Evolutionary conservation across 75 land plant genomes (phyloP).

Genomic region (Pseudotsuga menziesii): DNA sequence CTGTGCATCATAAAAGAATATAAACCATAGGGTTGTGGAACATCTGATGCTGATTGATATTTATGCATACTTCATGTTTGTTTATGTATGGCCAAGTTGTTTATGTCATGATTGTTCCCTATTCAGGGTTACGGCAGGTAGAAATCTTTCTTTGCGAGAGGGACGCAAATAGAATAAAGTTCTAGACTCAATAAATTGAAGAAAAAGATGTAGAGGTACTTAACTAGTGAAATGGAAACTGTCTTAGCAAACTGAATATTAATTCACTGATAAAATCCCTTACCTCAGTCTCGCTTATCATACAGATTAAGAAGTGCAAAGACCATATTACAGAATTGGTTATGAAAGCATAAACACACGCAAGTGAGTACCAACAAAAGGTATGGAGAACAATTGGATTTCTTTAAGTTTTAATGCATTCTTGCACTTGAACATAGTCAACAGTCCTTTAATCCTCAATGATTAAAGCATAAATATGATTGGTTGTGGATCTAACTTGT

Average conservation of each 20-base stretch:
- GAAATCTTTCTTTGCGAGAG: constrained; percentile 33
- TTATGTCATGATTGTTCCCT: constrained; percentile 20
- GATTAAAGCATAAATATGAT: not conserved
- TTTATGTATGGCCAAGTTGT: not conserved
- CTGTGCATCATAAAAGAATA: too few relatives aligned
- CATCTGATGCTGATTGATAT: too few relatives aligned
- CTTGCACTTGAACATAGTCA: too few relatives aligned
- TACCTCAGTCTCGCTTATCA: too few relatives aligned
- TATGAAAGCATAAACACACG: constrained; percentile 83
- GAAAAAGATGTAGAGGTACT: constrained; percentile 60
- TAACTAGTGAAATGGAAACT: too few relatives aligned
- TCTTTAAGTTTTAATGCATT: too few relatives aligned
- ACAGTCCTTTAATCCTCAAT: too few relatives aligned
- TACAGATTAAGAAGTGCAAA: constrained; percentile 72
- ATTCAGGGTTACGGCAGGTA: constrained; percentile 33
- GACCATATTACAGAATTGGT: constrained; percentile 73
- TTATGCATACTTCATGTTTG: too few relatives aligned
- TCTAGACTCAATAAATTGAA: constrained; percentile 42
- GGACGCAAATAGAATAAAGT: constrained; percentile 24
- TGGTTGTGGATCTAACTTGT: not conserved
- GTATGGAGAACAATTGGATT: constrained; percentile 1
- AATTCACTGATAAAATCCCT: not conserved
- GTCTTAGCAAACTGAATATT: too few relatives aligned
- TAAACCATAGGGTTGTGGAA: too few relatives aligned
- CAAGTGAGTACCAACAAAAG: too few relatives aligned